These are phyloP conservation scores for Chimonanthus praecox DNA, from an alignment of 164 flowering plant genomes.

Conservation along the genomic window DNA sequence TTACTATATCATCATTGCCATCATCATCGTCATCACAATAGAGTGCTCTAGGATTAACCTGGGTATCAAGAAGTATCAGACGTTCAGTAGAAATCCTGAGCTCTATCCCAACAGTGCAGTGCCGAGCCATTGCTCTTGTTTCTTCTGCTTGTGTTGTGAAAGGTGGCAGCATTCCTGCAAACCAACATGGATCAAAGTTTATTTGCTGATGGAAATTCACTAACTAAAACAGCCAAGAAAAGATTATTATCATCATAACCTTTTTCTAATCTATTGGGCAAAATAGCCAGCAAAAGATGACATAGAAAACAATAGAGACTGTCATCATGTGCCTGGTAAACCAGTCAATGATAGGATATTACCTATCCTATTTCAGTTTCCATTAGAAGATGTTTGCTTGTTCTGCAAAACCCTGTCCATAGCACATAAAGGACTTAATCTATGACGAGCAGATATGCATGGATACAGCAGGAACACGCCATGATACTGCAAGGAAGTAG, in stretches of 20 bases:
- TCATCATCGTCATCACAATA: too few relatives aligned
- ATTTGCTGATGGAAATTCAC: not conserved
- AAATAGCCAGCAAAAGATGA: too few relatives aligned
- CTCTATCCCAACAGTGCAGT: constrained; percentile 80
- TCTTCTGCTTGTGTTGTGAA: constrained; percentile 73
- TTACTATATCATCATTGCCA: too few relatives aligned
- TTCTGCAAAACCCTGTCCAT: too few relatives aligned
- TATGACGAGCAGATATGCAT: too few relatives aligned
- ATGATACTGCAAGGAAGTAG: too few relatives aligned
- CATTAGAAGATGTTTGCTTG: too few relatives aligned
- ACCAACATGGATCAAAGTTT: constrained; percentile 7
- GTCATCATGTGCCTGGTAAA: not conserved
- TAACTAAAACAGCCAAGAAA: not conserved
- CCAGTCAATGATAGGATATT: not conserved
- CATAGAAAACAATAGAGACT: too few relatives aligned
- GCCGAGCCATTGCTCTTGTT: constrained; percentile 64
- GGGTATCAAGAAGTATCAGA: constrained; percentile 89
- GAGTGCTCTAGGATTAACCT: constrained; percentile 34
- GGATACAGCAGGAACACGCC: too few relatives aligned
- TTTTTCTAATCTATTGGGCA: too few relatives aligned
- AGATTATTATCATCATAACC: too few relatives aligned
- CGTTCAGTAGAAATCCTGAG: constrained; percentile 77
- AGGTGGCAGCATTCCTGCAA: constrained; percentile 87
- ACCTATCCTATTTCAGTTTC: not conserved
- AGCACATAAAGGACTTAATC: too few relatives aligned